A percentile compares a stretch with the other conserved stretches of the same genome.
Evolutionary conservation across 2,329 filamentous ascomycete species (phyloP).

Genomic region (Fusarium liriodendri): DNA sequence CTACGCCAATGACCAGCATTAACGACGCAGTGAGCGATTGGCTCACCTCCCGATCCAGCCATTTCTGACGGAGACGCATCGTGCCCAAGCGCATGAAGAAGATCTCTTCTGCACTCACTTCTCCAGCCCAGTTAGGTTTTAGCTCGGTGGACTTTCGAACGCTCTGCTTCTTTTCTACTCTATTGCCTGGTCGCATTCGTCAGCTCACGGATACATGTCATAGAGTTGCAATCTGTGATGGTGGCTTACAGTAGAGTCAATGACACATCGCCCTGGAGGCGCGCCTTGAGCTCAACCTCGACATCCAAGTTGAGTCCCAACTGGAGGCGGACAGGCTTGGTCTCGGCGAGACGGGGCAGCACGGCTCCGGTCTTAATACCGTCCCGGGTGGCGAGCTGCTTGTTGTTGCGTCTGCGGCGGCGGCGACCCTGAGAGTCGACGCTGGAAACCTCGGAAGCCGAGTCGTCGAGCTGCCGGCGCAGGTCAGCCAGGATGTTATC

Average conservation of each 20-base stretch:
- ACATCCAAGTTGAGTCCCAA: conserved; percentile 35
- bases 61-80: conserved; percentile 25
- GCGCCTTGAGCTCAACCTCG: conserved; percentile 32
- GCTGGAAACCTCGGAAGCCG: conserved; percentile 34
- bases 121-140: conserved; percentile 21
- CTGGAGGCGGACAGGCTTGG: conserved; percentile 34
- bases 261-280: conserved; percentile 33
- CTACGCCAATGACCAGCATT: conserved; percentile 33
- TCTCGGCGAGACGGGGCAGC: conserved; percentile 31
- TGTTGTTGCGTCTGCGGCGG: conserved; percentile 35
- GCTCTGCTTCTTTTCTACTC: conserved; percentile 32
- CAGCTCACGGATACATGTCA: background rate
- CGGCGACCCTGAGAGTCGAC: conserved; percentile 32
- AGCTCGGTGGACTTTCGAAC: conserved; percentile 27
- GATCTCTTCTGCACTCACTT: conserved; percentile 31
- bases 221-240: background rate
- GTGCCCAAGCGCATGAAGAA: conserved; percentile 35
- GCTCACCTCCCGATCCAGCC: conserved; percentile 32
- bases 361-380: conserved; percentile 33
- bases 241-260: conserved; percentile 33
- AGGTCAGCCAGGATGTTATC: conserved; percentile 33
- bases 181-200: conserved; percentile 22
- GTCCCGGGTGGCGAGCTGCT: conserved; percentile 29
- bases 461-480: conserved; percentile 34
- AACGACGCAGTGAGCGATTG: conserved; percentile 30